Conservation (phyloP, 2,329 filamentous ascomycete genomes). For the Monascus ruber region DNA sequence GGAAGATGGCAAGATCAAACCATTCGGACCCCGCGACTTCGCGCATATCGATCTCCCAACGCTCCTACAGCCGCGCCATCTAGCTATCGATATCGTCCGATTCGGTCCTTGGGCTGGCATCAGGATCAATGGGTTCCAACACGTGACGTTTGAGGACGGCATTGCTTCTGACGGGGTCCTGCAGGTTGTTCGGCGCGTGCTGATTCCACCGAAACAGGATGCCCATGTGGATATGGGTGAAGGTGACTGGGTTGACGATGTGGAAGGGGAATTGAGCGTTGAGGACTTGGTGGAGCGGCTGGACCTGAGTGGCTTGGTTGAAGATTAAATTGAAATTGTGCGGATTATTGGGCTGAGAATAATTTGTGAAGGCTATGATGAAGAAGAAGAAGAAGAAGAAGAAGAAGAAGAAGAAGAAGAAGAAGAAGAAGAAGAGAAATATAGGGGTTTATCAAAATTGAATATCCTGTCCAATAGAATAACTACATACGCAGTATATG, state of each 20-base stretch:
- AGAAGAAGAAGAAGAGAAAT: too few species aligned
- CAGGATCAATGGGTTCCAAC: constrained; percentile 61
- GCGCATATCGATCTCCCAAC: constrained; percentile 54
- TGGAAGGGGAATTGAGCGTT: constrained; percentile 7
- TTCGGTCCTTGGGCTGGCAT: constrained; percentile 60
- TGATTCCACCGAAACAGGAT: constrained; percentile 60
- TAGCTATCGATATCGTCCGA: constrained; percentile 60
- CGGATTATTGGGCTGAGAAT: too few species aligned
- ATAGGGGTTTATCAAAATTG: too few species aligned
- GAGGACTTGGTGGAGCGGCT: constrained; percentile 12
- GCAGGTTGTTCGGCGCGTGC: constrained; percentile 60
- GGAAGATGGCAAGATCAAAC: constrained; percentile 29
- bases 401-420: too few species aligned
- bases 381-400: too few species aligned
- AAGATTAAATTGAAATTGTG: neutral
- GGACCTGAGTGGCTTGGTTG: constrained; percentile 4
- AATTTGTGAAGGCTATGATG: too few species aligned
- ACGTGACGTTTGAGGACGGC: constrained; percentile 57
- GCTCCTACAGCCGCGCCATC: constrained; percentile 51
- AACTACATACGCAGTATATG: too few species aligned
- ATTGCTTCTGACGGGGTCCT: constrained; percentile 71
- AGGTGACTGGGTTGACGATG: constrained; percentile 1
- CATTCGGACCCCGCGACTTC: constrained; percentile 27
- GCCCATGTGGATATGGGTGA: constrained; percentile 1
- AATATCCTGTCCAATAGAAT: too few species aligned